Evolutionary conservation across 2,329 filamentous ascomycete species (phyloP).

Genomic region (Diaporthe ilicicola): DNA sequence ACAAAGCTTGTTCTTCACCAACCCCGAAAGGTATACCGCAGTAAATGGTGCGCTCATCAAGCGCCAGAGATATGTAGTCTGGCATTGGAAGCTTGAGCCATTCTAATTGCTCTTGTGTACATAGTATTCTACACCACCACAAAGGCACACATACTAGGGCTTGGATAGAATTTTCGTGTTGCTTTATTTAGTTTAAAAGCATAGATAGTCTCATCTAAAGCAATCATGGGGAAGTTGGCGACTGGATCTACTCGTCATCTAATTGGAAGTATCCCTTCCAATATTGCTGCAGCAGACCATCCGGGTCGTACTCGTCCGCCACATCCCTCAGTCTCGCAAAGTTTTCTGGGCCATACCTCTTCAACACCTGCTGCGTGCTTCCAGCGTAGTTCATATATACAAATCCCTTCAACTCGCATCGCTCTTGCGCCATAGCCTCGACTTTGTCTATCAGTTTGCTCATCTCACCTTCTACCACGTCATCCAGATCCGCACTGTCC

Average conservation of each 20-base stretch:
- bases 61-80: too few species aligned
- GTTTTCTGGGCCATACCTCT: conserved; percentile 15
- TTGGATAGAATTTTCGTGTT: neutral
- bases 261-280: conserved; percentile 18
- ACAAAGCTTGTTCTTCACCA: too few species aligned
- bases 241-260: neutral
- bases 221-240: too few species aligned
- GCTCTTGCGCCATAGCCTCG: conserved; percentile 39
- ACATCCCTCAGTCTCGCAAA: neutral
- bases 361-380: conserved; percentile 5
- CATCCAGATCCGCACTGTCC: conserved; percentile 41
- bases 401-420: conserved; percentile 36
- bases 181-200: too few species aligned
- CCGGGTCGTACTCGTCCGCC: conserved; percentile 4
- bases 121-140: too few species aligned
- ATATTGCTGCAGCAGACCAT: conserved; percentile 36
- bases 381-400: conserved; percentile 28
- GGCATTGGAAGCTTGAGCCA: too few species aligned
- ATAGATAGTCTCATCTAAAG: too few species aligned
- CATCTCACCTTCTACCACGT: conserved; percentile 36
- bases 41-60: too few species aligned
- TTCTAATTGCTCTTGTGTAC: too few species aligned
- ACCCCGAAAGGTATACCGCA: too few species aligned
- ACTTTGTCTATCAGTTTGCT: conserved; percentile 38
- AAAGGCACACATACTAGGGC: too few species aligned